A percentile compares a stretch with the other conserved stretches of the same genome.
Conservation (phyloP, 2,329 filamentous ascomycete species). For the Pyrenophora graminea region DNA sequence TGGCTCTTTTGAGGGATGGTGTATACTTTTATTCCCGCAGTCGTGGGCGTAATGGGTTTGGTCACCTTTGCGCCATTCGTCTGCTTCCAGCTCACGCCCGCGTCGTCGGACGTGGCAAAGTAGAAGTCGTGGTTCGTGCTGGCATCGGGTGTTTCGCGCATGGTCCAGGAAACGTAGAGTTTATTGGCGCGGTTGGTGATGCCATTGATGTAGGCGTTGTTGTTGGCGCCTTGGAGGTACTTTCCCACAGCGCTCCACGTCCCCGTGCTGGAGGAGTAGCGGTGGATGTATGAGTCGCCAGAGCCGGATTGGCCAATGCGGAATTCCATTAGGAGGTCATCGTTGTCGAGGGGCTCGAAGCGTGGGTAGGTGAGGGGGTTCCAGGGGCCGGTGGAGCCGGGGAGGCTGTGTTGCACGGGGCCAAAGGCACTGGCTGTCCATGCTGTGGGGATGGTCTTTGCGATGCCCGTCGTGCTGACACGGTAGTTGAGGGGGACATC, state of each 20-base stretch:
- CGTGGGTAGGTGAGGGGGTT: constrained; percentile 56
- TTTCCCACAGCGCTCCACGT: constrained; percentile 49
- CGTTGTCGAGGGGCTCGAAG: constrained; percentile 48
- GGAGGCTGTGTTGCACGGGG: constrained; percentile 34
- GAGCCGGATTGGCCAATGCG: constrained; percentile 58
- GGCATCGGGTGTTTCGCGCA: constrained; percentile 54
- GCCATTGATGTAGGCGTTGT: constrained; percentile 59
- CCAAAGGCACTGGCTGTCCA: constrained; percentile 39
- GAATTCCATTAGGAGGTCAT: constrained; percentile 54
- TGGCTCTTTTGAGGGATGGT: constrained; percentile 53
- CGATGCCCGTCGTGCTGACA: constrained; percentile 37
- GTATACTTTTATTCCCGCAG: constrained; percentile 51
- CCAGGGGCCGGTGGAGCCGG: constrained; percentile 40
- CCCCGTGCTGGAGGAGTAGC: constrained; percentile 47
- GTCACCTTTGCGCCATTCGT: constrained; percentile 45
- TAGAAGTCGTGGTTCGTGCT: constrained; percentile 58
- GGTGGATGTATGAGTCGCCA: constrained; percentile 55
- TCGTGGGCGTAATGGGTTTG: constrained; percentile 49
- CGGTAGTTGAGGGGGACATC: constrained; percentile 45
- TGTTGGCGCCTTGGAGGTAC: constrained; percentile 52
- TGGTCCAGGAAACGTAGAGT: constrained; percentile 57
- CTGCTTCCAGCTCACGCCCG: constrained; percentile 52
- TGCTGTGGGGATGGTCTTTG: constrained; percentile 32
- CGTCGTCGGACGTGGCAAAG: constrained; percentile 55
- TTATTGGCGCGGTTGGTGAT: constrained; percentile 44